phyloP scores from a whole-genome alignment of 2,329 filamentous ascomycete species.

The Trichoderma asperellum region DNA sequence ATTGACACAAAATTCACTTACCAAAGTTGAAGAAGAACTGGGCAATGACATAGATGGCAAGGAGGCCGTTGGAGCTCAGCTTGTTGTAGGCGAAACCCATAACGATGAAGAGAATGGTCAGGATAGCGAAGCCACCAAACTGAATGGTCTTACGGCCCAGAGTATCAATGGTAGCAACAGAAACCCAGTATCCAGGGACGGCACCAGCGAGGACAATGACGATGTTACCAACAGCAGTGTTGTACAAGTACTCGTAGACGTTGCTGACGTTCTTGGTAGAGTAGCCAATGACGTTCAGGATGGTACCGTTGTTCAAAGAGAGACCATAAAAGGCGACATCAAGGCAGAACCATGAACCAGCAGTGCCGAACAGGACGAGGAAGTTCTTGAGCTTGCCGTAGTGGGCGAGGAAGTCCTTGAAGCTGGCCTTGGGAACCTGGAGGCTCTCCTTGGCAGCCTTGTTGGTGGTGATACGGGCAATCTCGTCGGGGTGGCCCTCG shows the following conservation, averaged over 20 bases:
- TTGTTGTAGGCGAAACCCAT: constrained; percentile 66
- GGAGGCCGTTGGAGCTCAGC: constrained; percentile 55
- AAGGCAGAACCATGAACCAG: constrained; percentile 82
- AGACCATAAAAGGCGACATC: constrained; percentile 67
- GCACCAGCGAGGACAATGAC: constrained; percentile 79
- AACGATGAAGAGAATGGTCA: constrained; percentile 63
- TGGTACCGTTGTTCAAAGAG: constrained; percentile 75
- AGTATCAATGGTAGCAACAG: constrained; percentile 73
- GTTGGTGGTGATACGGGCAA: constrained; percentile 63
- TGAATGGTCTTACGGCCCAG: constrained; percentile 80
- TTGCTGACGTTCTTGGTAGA: constrained; percentile 52
- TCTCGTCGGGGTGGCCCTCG: constrained; percentile 68
- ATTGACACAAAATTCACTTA: constrained; percentile 29
- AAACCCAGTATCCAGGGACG: constrained; percentile 82
- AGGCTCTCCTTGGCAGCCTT: constrained; percentile 58
- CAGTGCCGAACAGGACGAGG: constrained; percentile 75
- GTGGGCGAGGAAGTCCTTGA: constrained; percentile 70
- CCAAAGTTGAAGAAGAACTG: constrained; percentile 65
- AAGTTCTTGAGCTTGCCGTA: constrained; percentile 73
- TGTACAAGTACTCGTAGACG: constrained; percentile 72
- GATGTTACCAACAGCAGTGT: constrained; percentile 76
- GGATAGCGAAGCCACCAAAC: constrained; percentile 63
- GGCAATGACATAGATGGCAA: constrained; percentile 59
- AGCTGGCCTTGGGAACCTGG: constrained; percentile 70
- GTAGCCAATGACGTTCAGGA: constrained; percentile 73